These are phyloP conservation scores for Mucor racemosus DNA, from an alignment of 371 early-diverging fungal species.

Conservation along the genomic window DNA sequence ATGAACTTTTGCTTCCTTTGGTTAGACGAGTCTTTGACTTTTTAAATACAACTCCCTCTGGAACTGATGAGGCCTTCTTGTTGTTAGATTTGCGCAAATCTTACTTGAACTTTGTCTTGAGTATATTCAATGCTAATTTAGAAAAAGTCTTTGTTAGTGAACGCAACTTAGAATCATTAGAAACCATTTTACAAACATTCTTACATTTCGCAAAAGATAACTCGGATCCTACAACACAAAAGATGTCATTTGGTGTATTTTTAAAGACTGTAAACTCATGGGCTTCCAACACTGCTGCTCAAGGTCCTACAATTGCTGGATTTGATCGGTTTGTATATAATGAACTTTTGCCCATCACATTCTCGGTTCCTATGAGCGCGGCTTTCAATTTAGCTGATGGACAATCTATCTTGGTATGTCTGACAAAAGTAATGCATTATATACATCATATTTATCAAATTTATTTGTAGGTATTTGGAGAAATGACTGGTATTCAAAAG, in stretches of 20 bases:
- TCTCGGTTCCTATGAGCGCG: constrained; percentile 81
- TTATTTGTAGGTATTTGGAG: constrained; percentile 67
- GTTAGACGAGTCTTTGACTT: constrained; percentile 84
- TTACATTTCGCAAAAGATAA: constrained; percentile 79
- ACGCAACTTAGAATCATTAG: constrained; percentile 75
- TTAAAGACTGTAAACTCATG: constrained; percentile 80
- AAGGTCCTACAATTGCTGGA: constrained; percentile 13
- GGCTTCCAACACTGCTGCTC: constrained; percentile 61
- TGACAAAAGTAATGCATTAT: neutral
- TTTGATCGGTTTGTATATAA: constrained; percentile 85
- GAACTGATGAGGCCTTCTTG: constrained; percentile 88
- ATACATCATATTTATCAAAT: neutral
- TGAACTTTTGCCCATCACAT: constrained; percentile 76
- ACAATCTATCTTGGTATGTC: constrained; percentile 70
- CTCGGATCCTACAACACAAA: constrained; percentile 75
- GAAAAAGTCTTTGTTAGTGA: constrained; percentile 79
- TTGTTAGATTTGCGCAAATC: constrained; percentile 79
- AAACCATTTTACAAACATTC: constrained; percentile 77
- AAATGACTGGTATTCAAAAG: constrained; percentile 81
- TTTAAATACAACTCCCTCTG: constrained; percentile 80
- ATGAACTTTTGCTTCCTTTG: constrained; percentile 81
- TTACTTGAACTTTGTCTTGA: constrained; percentile 81
- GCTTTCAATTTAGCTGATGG: constrained; percentile 83
- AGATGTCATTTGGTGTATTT: constrained; percentile 83
- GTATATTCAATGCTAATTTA: constrained; percentile 83